Percentiles rank a stretch among this genome's conserved stretches.
These are phyloP conservation scores for Barbarea vulgaris DNA, from an alignment of 345 rosid genomes.

Conservation along the genomic window DNA sequence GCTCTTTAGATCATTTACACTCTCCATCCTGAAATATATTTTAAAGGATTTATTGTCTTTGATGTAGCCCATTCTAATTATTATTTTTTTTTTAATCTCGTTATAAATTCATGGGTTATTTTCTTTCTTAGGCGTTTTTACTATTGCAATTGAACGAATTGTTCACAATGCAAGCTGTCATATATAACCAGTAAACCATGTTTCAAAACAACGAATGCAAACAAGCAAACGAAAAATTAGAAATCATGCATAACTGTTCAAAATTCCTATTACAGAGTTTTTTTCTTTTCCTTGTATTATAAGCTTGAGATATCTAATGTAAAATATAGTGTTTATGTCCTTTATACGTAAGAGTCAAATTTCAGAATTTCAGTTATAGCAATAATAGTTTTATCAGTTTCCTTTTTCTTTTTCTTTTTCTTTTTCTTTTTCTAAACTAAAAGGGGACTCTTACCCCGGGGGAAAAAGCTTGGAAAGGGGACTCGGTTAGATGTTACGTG, in stretches of 20 bases:
- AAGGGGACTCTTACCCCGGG: neutral
- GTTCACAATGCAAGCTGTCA: too few relatives aligned
- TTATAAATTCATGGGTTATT: neutral
- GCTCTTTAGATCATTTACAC: slow-evolving; percentile 38
- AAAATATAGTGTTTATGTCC: too few relatives aligned
- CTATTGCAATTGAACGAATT: too few relatives aligned
- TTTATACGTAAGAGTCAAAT: too few relatives aligned
- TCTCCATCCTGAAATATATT: slow-evolving; percentile 46
- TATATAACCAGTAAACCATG: too few relatives aligned
- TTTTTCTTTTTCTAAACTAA: too few relatives aligned
- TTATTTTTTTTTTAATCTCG: too few relatives aligned
- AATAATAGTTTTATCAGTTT: too few relatives aligned
- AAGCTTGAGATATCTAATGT: too few relatives aligned
- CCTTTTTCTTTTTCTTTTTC: too few relatives aligned
- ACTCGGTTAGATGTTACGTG: neutral
- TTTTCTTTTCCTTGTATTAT: too few relatives aligned
- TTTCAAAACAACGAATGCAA: neutral
- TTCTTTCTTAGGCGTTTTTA: neutral
- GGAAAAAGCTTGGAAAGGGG: neutral
- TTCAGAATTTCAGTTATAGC: neutral
- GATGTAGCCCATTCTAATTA: neutral
- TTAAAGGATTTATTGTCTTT: neutral
- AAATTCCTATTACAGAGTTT: neutral
- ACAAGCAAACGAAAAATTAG: neutral
- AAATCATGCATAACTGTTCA: neutral